Evolutionary conservation across 371 early-diverging fungal genomes (phyloP).

Genomic region (Hamiltosporidium magnivora): DNA sequence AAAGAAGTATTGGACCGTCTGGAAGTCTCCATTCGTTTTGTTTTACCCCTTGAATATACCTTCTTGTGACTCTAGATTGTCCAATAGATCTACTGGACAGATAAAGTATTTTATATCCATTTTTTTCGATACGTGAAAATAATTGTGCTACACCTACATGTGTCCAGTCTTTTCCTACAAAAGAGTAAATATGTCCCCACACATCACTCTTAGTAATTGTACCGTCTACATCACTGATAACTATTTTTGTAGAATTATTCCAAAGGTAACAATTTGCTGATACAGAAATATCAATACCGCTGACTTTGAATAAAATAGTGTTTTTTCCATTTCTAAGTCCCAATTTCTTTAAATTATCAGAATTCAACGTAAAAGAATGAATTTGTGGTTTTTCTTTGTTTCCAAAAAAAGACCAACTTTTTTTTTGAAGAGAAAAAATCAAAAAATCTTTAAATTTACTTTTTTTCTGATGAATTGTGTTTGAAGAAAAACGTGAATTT

Average conservation of each 20-base stretch:
- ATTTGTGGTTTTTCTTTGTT: neutral
- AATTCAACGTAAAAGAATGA: neutral
- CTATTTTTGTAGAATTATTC: conserved; percentile 68
- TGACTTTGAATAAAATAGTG: neutral
- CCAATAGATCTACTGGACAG: conserved; percentile 87
- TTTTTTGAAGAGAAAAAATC: neutral
- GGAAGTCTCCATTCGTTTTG: conserved; percentile 77
- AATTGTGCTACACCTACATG: conserved; percentile 84
- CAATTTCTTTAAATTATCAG: neutral
- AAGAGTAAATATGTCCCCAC: conserved; percentile 82
- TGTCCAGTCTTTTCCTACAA: conserved; percentile 96
- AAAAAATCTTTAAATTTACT: neutral
- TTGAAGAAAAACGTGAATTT: neutral
- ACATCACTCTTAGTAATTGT: conserved; percentile 92
- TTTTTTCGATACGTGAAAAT: conserved; percentile 76
- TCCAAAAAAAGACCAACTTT: neutral
- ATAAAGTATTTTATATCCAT: conserved; percentile 88
- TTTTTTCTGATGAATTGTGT: neutral
- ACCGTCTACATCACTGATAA: conserved; percentile 95
- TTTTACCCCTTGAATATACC: conserved; percentile 72
- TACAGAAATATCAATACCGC: neutral
- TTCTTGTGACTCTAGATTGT: conserved; percentile 71
- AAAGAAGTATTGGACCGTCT: conserved; percentile 86
- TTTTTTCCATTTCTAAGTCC: neutral
- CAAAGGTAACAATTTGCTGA: conserved; percentile 61